Conservation (phyloP, 345 rosid genomes). For the Noccaea bulbosa region DNA sequence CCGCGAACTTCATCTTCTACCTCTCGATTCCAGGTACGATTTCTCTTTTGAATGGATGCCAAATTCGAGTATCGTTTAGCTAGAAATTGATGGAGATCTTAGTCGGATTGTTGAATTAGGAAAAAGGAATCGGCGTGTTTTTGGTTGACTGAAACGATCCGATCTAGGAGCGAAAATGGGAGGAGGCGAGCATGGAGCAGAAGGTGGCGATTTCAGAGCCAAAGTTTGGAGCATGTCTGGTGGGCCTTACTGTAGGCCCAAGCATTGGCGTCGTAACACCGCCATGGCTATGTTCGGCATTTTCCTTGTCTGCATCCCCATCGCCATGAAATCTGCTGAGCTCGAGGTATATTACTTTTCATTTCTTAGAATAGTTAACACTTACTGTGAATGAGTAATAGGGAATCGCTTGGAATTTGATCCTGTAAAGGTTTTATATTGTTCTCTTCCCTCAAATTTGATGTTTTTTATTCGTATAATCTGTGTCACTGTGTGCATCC, state of each 20-base stretch:
- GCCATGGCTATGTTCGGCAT: conserved; percentile 90
- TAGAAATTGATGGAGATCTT: no score
- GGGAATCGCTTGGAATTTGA: background rate
- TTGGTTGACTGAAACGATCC: conserved; percentile 29
- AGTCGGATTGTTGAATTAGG: background rate
- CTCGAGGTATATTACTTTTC: conserved; percentile 63
- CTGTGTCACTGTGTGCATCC: conserved; percentile 9
- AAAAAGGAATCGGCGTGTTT: background rate
- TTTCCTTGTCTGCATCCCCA: conserved; percentile 85
- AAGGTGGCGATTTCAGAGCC: conserved; percentile 75
- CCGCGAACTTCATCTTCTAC: conserved; percentile 30
- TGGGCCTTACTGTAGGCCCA: conserved; percentile 93
- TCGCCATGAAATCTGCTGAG: conserved; percentile 89
- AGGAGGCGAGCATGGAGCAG: conserved; percentile 83
- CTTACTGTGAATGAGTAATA: background rate
- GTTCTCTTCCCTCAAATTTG: background rate
- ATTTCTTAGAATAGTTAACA: background rate
- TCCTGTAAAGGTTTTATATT: background rate
- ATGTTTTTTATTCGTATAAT: conserved; percentile 9
- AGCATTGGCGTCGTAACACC: conserved; percentile 96
- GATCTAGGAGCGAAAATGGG: conserved; percentile 45
- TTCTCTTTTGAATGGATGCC: background rate
- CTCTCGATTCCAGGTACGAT: conserved; percentile 35
- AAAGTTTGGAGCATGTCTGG: conserved; percentile 97
- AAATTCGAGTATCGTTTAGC: no score